These are phyloP conservation scores for Triticum turgidum DNA, from an alignment of 176 grass and related monocot species.

Conservation along the genomic window DNA sequence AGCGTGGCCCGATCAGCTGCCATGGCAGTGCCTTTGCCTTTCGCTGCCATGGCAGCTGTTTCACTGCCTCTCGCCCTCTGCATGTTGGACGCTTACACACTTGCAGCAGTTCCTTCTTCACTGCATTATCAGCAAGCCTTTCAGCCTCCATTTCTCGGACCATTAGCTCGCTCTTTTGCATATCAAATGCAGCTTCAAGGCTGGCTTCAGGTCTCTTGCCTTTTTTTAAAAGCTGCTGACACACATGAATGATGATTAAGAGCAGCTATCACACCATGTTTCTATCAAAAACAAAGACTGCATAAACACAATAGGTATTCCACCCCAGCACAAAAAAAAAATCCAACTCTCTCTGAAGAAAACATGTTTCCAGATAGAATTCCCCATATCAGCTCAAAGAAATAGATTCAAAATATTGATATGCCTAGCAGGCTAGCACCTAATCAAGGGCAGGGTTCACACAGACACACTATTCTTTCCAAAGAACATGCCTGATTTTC, in stretches of 20 bases:
- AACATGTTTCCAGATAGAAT: neutral
- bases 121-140: conserved; percentile 33
- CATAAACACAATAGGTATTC: too few relatives aligned
- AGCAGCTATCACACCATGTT: too few relatives aligned
- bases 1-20: too few relatives aligned
- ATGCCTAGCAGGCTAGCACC: neutral
- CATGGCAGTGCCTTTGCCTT: too few relatives aligned
- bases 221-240: neutral
- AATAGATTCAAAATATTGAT: neutral
- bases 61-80: too few relatives aligned
- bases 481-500: neutral
- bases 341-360: neutral
- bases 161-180: conserved; percentile 36
- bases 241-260: neutral
- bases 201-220: neutral
- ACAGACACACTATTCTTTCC: neutral
- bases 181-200: neutral
- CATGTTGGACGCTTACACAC: too few relatives aligned
- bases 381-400: neutral
- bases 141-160: conserved; percentile 45
- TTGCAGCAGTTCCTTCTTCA: conserved; percentile 50
- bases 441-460: too few relatives aligned
- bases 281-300: too few relatives aligned
- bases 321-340: too few relatives aligned
- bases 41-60: too few relatives aligned